phyloP scores from a whole-genome alignment of 1,139 yeast genomes.

The Groenewaldozyma auringiensis region DNA sequence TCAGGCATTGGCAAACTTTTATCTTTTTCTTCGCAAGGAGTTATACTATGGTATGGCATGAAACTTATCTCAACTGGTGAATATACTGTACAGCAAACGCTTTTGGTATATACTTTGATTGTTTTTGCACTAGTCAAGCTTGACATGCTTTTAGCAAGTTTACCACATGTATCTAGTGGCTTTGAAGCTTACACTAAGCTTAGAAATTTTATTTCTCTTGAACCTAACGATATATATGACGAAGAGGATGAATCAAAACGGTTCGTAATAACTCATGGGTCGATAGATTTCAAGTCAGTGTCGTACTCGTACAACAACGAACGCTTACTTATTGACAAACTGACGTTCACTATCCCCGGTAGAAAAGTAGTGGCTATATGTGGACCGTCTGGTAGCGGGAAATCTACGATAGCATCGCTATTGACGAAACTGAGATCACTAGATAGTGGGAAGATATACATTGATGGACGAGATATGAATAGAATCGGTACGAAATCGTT shows the following conservation, averaged over 20 bases:
- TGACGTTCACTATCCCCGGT: slow-evolving; percentile 41
- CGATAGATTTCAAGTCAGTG: neutral
- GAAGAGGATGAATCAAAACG: neutral
- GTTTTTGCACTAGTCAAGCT: slow-evolving; percentile 67
- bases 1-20: slow-evolving; percentile 50
- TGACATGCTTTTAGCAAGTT: slow-evolving; percentile 47
- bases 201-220: slow-evolving; percentile 24
- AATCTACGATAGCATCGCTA: slow-evolving; percentile 69
- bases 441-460: slow-evolving; percentile 49
- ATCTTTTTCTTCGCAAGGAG: slow-evolving; percentile 55
- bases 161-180: slow-evolving; percentile 76
- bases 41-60: slow-evolving; percentile 71
- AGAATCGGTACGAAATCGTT: slow-evolving; percentile 54
- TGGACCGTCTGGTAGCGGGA: slow-evolving; percentile 89
- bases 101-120: slow-evolving; percentile 64
- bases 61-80: slow-evolving; percentile 49
- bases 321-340: slow-evolving; percentile 34
- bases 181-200: slow-evolving; percentile 33
- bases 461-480: slow-evolving; percentile 55
- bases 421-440: slow-evolving; percentile 55
- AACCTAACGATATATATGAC: neutral
- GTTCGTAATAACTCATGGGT: neutral
- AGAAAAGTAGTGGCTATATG: slow-evolving; percentile 76
- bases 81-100: slow-evolving; percentile 49
- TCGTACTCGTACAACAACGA: slow-evolving; percentile 10